Base-by-base conservation (phyloP, 2,329 filamentous ascomycete species). In the Monosporascus sp. region DNA sequence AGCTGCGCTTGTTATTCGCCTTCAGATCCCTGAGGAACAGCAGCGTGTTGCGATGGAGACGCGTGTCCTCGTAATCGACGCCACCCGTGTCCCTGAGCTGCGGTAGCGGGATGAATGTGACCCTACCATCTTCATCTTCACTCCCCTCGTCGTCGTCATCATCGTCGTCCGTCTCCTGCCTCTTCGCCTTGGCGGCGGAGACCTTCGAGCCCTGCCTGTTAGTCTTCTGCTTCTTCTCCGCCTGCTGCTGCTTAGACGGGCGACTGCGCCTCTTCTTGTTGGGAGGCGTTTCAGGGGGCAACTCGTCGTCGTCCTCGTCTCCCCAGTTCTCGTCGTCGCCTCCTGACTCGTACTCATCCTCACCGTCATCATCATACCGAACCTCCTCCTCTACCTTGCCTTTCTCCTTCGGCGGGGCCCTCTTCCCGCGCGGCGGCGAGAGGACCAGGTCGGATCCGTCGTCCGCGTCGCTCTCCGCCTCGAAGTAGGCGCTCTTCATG, bases 21-120 rank as follows among this genome's bases (percentile, higher is more conserved):
- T 81, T 83, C 38, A 86, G 73, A 50, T 85, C 82, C 41, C 69
- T 71, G 40, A 86, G 71, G 60, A 85, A 86, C 1, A 76, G 68
- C 46, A 85, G 56, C 0, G 83, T 85, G 56, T 85, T 85, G 27
- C 72, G 73, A 59, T 86, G 83, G 5, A 86, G 56, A 26, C 69
- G 76, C 22, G 75, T 67, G 38, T 83, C 78, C 36, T 73, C 72
- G 54, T 85, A 85, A 2, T 76, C 69, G 16, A 76, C 64, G 14
- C 71, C 74, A 5, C 69, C 71, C 0, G 67, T 64, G 17, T 73
- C 71, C 22, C 75, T 71, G 37, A 78, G 59, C 57, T 74, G 63
- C 40, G 72, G 71, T 24, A 73, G 61, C 2, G 74, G 72, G 26
- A 72, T 72, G 57, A 78, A 73, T 1, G 70, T 74, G 17, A 76